Evolutionary conservation across 805 yeast species (phyloP).

Genomic region (Starmerella sp.): DNA sequence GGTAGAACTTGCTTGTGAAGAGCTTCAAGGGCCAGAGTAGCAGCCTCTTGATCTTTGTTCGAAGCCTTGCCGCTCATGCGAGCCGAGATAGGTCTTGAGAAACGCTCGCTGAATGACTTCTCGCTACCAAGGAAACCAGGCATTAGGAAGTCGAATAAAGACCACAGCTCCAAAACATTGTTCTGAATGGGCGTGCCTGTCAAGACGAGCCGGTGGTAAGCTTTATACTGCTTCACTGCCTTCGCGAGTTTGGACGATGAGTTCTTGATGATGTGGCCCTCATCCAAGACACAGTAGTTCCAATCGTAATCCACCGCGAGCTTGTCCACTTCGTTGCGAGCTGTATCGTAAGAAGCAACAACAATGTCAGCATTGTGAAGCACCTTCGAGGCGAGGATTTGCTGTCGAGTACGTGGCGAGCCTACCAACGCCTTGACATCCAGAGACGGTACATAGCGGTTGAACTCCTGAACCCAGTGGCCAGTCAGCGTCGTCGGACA

Average conservation of each 20-base stretch:
- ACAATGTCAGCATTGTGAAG: conserved; percentile 63
- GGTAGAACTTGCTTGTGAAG: conserved; percentile 94
- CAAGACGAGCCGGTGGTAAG: conserved; percentile 80
- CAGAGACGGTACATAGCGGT: conserved; percentile 79
- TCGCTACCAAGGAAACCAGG: conserved; percentile 97
- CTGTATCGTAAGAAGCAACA: conserved; percentile 92
- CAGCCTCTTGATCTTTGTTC: conserved; percentile 91
- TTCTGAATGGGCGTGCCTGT: conserved; percentile 98
- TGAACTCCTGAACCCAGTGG: conserved; percentile 95
- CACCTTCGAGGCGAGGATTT: conserved; percentile 5
- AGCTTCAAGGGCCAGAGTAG: conserved; percentile 90
- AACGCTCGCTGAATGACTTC: conserved; percentile 82
- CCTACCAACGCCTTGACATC: conserved; percentile 83
- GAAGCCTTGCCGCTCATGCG: conserved; percentile 73
- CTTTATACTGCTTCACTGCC: conserved; percentile 69
- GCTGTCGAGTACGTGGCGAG: conserved; percentile 58
- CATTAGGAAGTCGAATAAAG: conserved; percentile 93
- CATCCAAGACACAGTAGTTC: conserved; percentile 93
- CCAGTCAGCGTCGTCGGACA: conserved; percentile 98
- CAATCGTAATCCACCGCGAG: conserved; percentile 47
- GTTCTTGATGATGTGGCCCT: conserved; percentile 95
- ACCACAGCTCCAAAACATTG: conserved; percentile 94
- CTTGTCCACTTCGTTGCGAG: conserved; percentile 74
- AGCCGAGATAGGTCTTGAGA: conserved; percentile 96
- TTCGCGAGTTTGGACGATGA: conserved; percentile 77